phyloP scores from a whole-genome alignment of 495 filamentous ascomycete species.

The Aspergillus affinis region DNA sequence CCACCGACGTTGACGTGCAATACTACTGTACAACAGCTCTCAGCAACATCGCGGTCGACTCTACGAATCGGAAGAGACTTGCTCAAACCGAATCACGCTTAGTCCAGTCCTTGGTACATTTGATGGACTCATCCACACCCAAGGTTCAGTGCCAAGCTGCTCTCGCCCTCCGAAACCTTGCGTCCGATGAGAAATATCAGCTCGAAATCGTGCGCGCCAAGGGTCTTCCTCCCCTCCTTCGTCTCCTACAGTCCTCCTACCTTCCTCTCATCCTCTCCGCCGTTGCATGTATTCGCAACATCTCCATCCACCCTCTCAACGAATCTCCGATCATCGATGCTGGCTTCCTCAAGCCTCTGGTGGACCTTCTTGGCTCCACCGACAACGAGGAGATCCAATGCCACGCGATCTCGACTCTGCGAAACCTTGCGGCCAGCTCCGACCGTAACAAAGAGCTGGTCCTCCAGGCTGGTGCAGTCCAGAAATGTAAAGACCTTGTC shows the following conservation, averaged over 20 bases:
- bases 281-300: conserved; percentile 97
- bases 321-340: conserved; percentile 99
- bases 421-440: conserved; percentile 94
- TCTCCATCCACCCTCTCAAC: conserved; percentile 97
- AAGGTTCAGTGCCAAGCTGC: conserved; percentile 99
- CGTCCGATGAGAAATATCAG: conserved; percentile 98
- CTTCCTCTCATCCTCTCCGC: conserved; percentile 94
- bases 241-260: conserved; percentile 90
- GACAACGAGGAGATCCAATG: conserved; percentile 99
- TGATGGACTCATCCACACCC: conserved; percentile 96
- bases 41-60: conserved; percentile 97
- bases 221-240: conserved; percentile 79
- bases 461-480: conserved; percentile 91
- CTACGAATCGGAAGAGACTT: conserved; percentile 83
- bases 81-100: conserved; percentile 85
- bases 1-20: conserved; percentile 92
- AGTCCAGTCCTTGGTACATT: conserved; percentile 87
- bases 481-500: conserved; percentile 97
- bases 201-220: conserved; percentile 91
- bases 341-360: conserved; percentile 88
- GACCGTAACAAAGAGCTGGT: conserved; percentile 97
- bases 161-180: conserved; percentile 88
- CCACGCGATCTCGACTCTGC: conserved; percentile 94
- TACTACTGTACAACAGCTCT: conserved; percentile 99
- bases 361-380: conserved; percentile 89